These are phyloP conservation scores for Arthroderma uncinatum DNA, from an alignment of 2,329 filamentous ascomycete species.

Conservation along the genomic window DNA sequence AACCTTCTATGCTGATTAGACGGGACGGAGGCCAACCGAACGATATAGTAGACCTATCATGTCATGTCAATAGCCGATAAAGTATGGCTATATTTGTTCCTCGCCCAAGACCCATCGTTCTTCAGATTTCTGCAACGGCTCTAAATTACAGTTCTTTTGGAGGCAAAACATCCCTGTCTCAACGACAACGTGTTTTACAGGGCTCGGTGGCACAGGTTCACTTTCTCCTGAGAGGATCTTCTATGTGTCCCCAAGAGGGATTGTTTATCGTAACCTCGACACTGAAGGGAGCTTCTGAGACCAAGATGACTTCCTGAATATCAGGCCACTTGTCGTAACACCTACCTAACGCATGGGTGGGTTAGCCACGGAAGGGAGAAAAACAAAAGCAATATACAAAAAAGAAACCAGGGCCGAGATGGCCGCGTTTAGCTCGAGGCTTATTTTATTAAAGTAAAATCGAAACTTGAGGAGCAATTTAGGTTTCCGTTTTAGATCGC, in stretches of 20 bases:
- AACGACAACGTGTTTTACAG: neutral
- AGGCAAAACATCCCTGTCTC: neutral
- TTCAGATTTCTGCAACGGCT: conserved; percentile 1
- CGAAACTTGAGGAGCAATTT: neutral
- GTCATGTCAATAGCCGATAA: neutral
- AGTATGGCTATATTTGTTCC: neutral
- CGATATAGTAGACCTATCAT: neutral
- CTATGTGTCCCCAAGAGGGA: neutral
- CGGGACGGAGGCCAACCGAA: neutral
- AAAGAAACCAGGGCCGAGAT: neutral
- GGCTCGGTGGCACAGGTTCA: neutral
- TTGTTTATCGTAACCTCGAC: neutral
- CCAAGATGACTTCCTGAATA: neutral
- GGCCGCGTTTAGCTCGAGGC: neutral
- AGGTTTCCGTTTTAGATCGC: neutral
- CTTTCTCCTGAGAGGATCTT: neutral
- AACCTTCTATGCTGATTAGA: neutral
- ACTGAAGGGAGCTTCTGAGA: no score
- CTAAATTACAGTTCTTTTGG: conserved; percentile 4
- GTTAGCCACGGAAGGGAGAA: neutral
- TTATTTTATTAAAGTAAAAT: neutral
- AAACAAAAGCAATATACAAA: neutral
- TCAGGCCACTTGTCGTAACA: neutral
- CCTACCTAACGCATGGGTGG: neutral
- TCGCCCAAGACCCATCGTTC: conserved; percentile 2